A percentile compares a stretch with the other conserved stretches of the same genome.
Evolutionary conservation across 176 grass and related monocot genomes (phyloP).

Genomic region (Luzula sylvatica): DNA sequence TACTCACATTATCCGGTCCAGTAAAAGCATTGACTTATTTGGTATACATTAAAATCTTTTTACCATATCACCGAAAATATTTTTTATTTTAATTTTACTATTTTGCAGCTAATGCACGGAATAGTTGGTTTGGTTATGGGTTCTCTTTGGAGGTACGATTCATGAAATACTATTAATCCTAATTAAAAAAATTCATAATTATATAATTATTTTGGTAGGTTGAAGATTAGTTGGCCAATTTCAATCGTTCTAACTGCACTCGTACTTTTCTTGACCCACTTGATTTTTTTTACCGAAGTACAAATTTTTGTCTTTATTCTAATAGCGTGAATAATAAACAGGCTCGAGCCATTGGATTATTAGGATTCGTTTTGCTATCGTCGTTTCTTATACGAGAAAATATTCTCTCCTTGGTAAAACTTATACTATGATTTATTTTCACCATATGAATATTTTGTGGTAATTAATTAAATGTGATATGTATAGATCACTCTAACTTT

Average conservation of each 20-base stretch:
- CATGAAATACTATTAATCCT: constrained; percentile 8
- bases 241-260: constrained; percentile 76
- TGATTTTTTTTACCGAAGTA: constrained; percentile 9
- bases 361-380: constrained; percentile 77
- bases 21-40: constrained; percentile 85
- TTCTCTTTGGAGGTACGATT: constrained; percentile 76
- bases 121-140: constrained; percentile 84
- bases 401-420: constrained; percentile 90
- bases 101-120: constrained; percentile 86
- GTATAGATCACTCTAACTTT: constrained; percentile 92
- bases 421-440: not conserved
- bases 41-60: constrained; percentile 26
- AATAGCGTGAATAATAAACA: constrained; percentile 24
- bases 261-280: constrained; percentile 38
- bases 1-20: constrained; percentile 83
- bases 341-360: constrained; percentile 59
- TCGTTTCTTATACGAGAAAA: constrained; percentile 91
- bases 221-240: constrained; percentile 52
- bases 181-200: not conserved
- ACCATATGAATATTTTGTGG: constrained; percentile 6
- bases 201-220: constrained; percentile 28
- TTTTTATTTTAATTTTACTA: constrained; percentile 1
- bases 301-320: too few species aligned
- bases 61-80: not conserved
- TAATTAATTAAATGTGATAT: constrained; percentile 23